Evolutionary conservation across 148 eudicot genomes (phyloP), one percentile per base, ranked within the genome.

Genomic region (Diospyros lotus): DNA sequence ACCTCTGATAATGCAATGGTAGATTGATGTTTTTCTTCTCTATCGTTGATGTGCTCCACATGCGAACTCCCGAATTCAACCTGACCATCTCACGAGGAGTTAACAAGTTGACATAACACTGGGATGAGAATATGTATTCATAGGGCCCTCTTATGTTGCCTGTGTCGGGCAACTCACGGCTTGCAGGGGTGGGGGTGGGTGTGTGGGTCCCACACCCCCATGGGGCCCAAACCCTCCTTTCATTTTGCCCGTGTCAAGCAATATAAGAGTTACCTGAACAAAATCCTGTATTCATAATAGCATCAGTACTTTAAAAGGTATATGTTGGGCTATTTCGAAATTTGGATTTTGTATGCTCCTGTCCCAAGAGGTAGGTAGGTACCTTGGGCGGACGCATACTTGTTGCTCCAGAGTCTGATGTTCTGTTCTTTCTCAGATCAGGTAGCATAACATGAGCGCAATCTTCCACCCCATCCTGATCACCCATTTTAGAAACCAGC

Each of bases 401-500:
- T 52, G 77, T 9, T 44, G 78, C 69, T 73, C 58, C 70, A 66
- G 11, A 15, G 28, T 74, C 78, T 69, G 77, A 73, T 41, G 54
- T 75, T 48, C 72, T 74, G 77, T 79, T 71, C 66, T 75, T 82
- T 44, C 50, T 73, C 53, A 42, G 73, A 52, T 66, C 78, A 41
- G 75, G 73, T 61, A 72, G 73, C 64, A 75, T 44, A 69, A 69
- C 68, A 52, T 52, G 65, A 80, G 81, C 73, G 68, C 59, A 62
- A 66, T 75, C 79, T 66, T 59, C 75, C 79, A 81, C 85, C 61
- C 81, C 84, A 68, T 74, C 83, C 78, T 61, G 79, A 80, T 67
- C 68, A 80, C 39, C n/a, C 77, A 67, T 41, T 17, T 52, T 7
- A 43, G 40, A 61, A 40, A 28, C 28, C 3, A 15, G 58, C 48